Percentiles rank a stretch among this genome's conserved stretches.
Conservation (phyloP, 164 flowering plant genomes). For the Magnolia kwangsiensis region DNA sequence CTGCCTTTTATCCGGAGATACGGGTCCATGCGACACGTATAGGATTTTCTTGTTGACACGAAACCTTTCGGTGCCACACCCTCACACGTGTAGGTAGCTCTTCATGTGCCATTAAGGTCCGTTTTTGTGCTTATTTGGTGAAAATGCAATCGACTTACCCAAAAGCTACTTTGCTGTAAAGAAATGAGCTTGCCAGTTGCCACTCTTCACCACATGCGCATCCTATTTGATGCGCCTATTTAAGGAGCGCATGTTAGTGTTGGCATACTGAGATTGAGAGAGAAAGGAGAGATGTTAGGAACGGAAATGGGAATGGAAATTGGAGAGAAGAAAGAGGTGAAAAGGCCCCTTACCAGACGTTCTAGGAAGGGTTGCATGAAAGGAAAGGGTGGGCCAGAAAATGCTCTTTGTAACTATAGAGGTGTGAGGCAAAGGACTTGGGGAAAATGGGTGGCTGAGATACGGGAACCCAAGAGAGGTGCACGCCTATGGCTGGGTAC, state of each 20-base stretch:
- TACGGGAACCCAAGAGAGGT: constrained; percentile 53
- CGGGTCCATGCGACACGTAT: neutral
- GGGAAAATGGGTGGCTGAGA: constrained; percentile 80
- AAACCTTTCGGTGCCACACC: neutral
- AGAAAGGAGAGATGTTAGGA: neutral
- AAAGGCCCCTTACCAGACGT: constrained; percentile 16
- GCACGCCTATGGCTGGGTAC: constrained; percentile 63
- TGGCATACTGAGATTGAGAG: too few species aligned
- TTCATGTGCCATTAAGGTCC: neutral
- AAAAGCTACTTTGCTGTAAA: neutral
- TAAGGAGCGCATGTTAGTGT: neutral
- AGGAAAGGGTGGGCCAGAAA: constrained; percentile 72
- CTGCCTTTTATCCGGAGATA: neutral
- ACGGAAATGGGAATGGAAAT: too few species aligned
- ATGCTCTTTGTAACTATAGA: constrained; percentile 40
- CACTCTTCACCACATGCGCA: constrained; percentile 1
- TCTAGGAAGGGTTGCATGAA: constrained; percentile 65
- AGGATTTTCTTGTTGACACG: neutral
- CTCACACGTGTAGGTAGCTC: neutral
- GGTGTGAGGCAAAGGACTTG: constrained; percentile 66
- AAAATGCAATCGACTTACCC: neutral
- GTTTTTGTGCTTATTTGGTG: neutral
- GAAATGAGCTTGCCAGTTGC: constrained; percentile 8
- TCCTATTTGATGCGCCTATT: neutral
- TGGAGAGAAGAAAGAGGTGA: constrained; percentile 9